Evolutionary conservation across 2,329 filamentous ascomycete genomes (phyloP), one percentile per base, ranked within the genome.

Genomic region (Alternaria rosae): DNA sequence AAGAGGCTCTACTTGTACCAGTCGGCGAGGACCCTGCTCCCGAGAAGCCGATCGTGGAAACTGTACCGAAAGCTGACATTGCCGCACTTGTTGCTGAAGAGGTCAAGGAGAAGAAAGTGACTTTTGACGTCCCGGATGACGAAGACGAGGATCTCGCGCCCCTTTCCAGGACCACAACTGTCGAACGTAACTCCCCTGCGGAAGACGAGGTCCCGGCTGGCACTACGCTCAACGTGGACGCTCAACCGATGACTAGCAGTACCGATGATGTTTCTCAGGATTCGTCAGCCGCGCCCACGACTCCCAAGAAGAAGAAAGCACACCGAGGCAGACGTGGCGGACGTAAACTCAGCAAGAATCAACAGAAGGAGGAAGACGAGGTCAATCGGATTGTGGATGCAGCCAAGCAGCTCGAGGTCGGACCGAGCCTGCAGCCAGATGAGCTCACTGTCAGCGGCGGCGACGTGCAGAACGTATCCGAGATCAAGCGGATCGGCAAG

Each of bases 401-500:
- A 66, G 80, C 78, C 15, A 79, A 77, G 61, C 74, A 78, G 59
- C 76, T 79, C 32, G 77, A 74, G 32, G 73, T 69, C 28, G 61
- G 70, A 15, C 73, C 72, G 25, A 54, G 70, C 26, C 66, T 81
- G 7, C 78, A 82, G 42, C 76, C 79, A 9, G 79, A 82, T 58
- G 77, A 80, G 47, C 69, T 78, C 50, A 77, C 78, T 23, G 69
- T 79, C 35, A 79, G 80, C 56, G 77, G 80, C 55, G 80, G 82
- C 57, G 82, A 80, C 35, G 79, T 84, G 42, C 79, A 80, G 26
- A 82, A 85, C 59, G 77, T 84, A 11, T 79, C 79, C 32, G 83
- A 81, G 47, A 79, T 82, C 12, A 82, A 89, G 62, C 84, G 86
- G 45, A 89, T 89, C 70, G 88, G 87, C 54, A 88, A 86, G 62